A percentile compares a stretch with the other conserved stretches of the same genome.
Evolutionary conservation across 495 filamentous ascomycete genomes (phyloP).

Genomic region (Coniosporium apollinis): DNA sequence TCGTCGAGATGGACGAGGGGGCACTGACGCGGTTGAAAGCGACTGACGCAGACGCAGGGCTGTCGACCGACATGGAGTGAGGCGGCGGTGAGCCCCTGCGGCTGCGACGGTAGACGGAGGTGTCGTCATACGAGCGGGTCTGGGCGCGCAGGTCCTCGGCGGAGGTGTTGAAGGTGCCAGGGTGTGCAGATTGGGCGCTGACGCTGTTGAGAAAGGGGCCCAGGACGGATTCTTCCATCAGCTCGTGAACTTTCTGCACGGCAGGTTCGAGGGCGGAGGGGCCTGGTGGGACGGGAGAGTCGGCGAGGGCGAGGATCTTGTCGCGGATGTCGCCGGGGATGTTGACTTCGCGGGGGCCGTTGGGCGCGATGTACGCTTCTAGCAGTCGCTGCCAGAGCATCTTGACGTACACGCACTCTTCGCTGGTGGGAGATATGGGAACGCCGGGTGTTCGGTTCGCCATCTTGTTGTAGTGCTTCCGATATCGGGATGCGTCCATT

Average conservation of each 20-base stretch:
- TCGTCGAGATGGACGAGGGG: slow-evolving; percentile 11
- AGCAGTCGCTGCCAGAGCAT: slow-evolving; percentile 52
- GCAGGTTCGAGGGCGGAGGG: slow-evolving; percentile 73
- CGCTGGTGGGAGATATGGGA: slow-evolving; percentile 29
- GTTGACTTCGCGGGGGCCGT: slow-evolving; percentile 81
- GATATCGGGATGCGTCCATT: slow-evolving; percentile 84
- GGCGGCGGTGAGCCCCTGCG: slow-evolving; percentile 5
- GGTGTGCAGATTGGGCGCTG: slow-evolving; percentile 16
- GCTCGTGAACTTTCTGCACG: slow-evolving; percentile 76
- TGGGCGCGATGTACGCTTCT: slow-evolving; percentile 62
- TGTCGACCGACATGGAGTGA: no score
- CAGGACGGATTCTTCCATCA: slow-evolving; percentile 93
- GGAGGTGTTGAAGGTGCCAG: slow-evolving; percentile 9
- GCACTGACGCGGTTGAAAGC: slow-evolving; percentile 12
- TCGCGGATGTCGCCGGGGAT: slow-evolving; percentile 76
- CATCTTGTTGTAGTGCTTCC: slow-evolving; percentile 49
- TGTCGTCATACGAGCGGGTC: slow-evolving; percentile 16
- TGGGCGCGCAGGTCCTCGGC: slow-evolving; percentile 10
- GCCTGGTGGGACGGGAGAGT: slow-evolving; percentile 45
- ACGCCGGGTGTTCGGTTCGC: slow-evolving; percentile 26
- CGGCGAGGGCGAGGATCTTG: slow-evolving; percentile 48
- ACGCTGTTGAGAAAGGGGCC: slow-evolving; percentile 57
- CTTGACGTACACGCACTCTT: slow-evolving; percentile 52
- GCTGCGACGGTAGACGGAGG: slow-evolving; percentile 3
- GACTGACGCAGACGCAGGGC: slow-evolving; percentile 18